phyloP scores from a whole-genome alignment of 179 eudicot species.

The Monotropa hypopitys region DNA sequence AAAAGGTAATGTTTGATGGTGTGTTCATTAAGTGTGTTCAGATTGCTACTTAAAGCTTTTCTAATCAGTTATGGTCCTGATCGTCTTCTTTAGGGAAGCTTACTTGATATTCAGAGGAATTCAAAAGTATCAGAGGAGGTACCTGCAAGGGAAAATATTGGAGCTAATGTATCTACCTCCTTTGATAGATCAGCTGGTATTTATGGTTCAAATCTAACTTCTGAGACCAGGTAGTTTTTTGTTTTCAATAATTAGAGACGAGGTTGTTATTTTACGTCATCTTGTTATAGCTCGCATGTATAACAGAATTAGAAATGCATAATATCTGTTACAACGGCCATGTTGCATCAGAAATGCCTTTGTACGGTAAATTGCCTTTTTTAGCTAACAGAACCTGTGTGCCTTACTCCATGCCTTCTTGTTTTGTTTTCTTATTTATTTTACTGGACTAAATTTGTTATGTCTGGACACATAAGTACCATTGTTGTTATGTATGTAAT shows the following conservation, averaged over 20 bases:
- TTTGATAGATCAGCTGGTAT: conserved; percentile 10
- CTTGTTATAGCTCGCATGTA: background rate
- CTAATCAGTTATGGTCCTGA: background rate
- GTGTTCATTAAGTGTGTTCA: background rate
- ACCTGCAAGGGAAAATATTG: conserved; percentile 9
- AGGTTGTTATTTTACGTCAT: background rate
- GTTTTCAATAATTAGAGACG: background rate
- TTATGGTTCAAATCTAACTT: conserved; percentile 5
- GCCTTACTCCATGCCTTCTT: background rate
- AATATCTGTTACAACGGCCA: background rate
- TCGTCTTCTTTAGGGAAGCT: conserved; percentile 10
- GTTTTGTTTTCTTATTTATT: background rate
- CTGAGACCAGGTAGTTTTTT: conserved; percentile 20
- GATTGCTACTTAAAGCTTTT: background rate
- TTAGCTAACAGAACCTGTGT: background rate
- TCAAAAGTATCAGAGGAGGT: conserved; percentile 10
- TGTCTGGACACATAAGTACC: background rate
- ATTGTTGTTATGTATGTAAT: background rate
- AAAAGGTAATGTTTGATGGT: conserved; percentile 11
- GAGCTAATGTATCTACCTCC: conserved; percentile 12
- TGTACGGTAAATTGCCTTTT: background rate
- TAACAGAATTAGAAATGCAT: background rate
- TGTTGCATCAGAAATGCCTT: background rate
- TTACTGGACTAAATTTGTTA: background rate
- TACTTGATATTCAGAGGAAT: conserved; percentile 4